Percentiles rank a stretch among this genome's conserved stretches.
phyloP scores from a whole-genome alignment of 208 protist genomes.

The Leishmania major region DNA sequence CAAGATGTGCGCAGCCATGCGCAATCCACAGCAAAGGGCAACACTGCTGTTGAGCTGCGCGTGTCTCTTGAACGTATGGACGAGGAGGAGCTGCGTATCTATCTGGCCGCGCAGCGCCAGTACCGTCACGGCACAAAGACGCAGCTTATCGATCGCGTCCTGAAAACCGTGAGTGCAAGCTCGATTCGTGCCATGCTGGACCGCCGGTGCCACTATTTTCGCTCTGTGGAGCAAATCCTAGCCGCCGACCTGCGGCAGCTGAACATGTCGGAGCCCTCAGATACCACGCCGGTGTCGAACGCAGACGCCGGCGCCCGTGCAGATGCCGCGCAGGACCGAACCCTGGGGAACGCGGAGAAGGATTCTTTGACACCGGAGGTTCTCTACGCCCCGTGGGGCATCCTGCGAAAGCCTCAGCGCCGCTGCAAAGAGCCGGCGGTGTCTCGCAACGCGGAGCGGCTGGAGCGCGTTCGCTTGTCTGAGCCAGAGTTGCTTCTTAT shows the following conservation, averaged over 20 bases:
- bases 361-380: constrained; percentile 59
- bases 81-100: constrained; percentile 92
- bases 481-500: constrained; percentile 72
- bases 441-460: constrained; percentile 47
- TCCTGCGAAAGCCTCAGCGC: constrained; percentile 76
- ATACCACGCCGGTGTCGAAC: neutral
- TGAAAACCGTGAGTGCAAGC: constrained; percentile 54
- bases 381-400: constrained; percentile 86
- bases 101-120: constrained; percentile 81
- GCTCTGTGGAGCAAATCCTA: constrained; percentile 78
- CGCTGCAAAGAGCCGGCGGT: constrained; percentile 10
- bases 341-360: constrained; percentile 47
- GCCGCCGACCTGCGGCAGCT: constrained; percentile 69
- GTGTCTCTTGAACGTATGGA: constrained; percentile 59
- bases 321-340: constrained; percentile 33
- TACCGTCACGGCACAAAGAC: constrained; percentile 79
- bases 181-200: constrained; percentile 80
- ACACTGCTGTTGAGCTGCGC: constrained; percentile 39
- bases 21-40: constrained; percentile 29
- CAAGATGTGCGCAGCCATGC: constrained; percentile 51
- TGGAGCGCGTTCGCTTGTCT: constrained; percentile 65
- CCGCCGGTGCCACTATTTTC: constrained; percentile 86
- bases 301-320: neutral
- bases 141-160: constrained; percentile 71
- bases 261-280: constrained; percentile 13